phyloP scores from a whole-genome alignment of 257 asterid species.

The Echites panduratus region DNA sequence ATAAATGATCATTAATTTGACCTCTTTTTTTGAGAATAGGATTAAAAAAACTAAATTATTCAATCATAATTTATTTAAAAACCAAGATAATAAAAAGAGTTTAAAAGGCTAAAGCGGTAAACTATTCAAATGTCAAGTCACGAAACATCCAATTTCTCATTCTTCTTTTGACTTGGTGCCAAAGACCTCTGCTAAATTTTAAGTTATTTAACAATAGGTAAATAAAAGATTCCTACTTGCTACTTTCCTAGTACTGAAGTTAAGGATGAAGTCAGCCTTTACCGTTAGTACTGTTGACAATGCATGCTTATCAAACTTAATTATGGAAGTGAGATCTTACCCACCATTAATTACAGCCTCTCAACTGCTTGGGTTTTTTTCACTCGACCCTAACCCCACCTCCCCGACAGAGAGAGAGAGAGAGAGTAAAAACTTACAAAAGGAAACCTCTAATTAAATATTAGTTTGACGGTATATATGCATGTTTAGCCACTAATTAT shows the following conservation, averaged over 20 bases:
- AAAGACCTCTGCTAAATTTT: not conserved
- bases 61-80: too few relatives aligned
- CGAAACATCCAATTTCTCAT: too few relatives aligned
- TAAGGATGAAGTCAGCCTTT: not conserved
- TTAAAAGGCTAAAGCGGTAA: too few relatives aligned
- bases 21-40: too few relatives aligned
- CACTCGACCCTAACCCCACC: not conserved
- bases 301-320: not conserved
- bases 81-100: too few relatives aligned
- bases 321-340: constrained; percentile 1
- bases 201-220: not conserved
- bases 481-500: constrained; percentile 7
- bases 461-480: not conserved
- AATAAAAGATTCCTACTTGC: too few relatives aligned
- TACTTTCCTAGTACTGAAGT: not conserved
- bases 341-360: not conserved
- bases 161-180: not conserved
- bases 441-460: not conserved
- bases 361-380: not conserved
- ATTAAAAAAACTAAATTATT: too few relatives aligned
- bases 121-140: too few relatives aligned
- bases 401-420: not conserved
- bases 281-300: not conserved
- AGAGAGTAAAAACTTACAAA: not conserved
- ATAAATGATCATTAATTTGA: too few relatives aligned